Conservation (phyloP, 371 early-diverging fungal species). For the Mucor saturninus region DNA sequence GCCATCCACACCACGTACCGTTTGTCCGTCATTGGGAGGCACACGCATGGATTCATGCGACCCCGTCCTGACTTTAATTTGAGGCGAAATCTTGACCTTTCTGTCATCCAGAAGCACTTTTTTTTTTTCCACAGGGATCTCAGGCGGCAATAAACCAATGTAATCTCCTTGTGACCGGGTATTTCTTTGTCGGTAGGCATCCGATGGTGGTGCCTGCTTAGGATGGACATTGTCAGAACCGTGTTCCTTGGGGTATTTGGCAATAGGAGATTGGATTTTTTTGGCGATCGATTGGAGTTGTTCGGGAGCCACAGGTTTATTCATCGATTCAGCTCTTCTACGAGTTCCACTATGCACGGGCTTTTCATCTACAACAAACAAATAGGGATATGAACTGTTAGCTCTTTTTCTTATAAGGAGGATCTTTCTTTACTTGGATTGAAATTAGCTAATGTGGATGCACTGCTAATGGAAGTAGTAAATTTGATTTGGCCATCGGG, state of each 20-base stretch:
- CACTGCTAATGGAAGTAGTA: neutral
- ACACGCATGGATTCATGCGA: slow-evolving; percentile 41
- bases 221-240: neutral
- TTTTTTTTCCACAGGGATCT: slow-evolving; percentile 2
- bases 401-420: neutral
- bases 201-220: slow-evolving; percentile 3
- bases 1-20: slow-evolving; percentile 13
- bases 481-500: slow-evolving; percentile 41
- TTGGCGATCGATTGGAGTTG: slow-evolving; percentile 21
- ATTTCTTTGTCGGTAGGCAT: slow-evolving; percentile 32
- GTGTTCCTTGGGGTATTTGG: slow-evolving; percentile 21
- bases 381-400: neutral
- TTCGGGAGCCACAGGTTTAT: slow-evolving; percentile 23
- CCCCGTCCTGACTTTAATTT: slow-evolving; percentile 43
- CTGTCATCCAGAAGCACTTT: slow-evolving; percentile 10
- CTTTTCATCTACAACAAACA: slow-evolving; percentile 6
- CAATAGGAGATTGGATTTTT: slow-evolving; percentile 22
- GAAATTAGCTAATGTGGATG: neutral
- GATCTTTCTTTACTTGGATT: neutral
- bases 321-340: slow-evolving; percentile 29
- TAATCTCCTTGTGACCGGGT: slow-evolving; percentile 44
- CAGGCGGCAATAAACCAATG: slow-evolving; percentile 35
- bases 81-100: slow-evolving; percentile 46
- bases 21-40: slow-evolving; percentile 35
- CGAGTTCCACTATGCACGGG: slow-evolving; percentile 4